Evolutionary conservation across 2,329 filamentous ascomycete genomes (phyloP).

Genomic region (Ophiostoma himal-ulmi): DNA sequence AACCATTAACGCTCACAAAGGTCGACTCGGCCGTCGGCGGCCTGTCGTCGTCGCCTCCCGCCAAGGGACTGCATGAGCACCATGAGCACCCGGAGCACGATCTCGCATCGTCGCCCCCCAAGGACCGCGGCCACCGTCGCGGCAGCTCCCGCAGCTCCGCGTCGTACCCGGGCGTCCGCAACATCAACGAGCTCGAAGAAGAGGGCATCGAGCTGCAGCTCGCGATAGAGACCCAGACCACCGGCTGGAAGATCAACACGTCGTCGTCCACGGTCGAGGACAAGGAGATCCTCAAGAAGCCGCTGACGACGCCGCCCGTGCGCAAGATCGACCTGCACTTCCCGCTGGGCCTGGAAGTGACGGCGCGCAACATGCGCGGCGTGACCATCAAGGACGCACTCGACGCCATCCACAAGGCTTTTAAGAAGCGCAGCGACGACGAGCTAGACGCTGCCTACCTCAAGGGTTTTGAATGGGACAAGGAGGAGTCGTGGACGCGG

Average conservation of each 20-base stretch:
- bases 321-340: constrained; percentile 95
- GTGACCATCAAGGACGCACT: constrained; percentile 96
- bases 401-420: constrained; percentile 92
- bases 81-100: constrained; percentile 42
- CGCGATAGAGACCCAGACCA: constrained; percentile 75
- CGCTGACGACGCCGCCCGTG: constrained; percentile 72
- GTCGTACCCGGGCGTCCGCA: constrained; percentile 62
- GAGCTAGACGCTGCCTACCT: constrained; percentile 84
- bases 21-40: constrained; percentile 88
- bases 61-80: constrained; percentile 29
- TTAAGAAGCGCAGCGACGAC: constrained; percentile 94
- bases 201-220: constrained; percentile 66
- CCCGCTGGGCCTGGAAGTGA: constrained; percentile 79
- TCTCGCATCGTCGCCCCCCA: constrained; percentile 60
- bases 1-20: constrained; percentile 61
- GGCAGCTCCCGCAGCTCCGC: constrained; percentile 63
- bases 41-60: constrained; percentile 60
- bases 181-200: constrained; percentile 77
- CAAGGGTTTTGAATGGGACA: constrained; percentile 93
- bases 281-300: constrained; percentile 73
- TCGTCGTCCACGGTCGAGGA: constrained; percentile 75
- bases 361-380: constrained; percentile 84
- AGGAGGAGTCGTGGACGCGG: constrained; percentile 81
- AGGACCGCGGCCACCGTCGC: constrained; percentile 51
- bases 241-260: constrained; percentile 93